Evolutionary conservation across 1,284 basidiomycete species (phyloP), one percentile per base, ranked within the genome.

Genomic region (Ganoderma boninense): DNA sequence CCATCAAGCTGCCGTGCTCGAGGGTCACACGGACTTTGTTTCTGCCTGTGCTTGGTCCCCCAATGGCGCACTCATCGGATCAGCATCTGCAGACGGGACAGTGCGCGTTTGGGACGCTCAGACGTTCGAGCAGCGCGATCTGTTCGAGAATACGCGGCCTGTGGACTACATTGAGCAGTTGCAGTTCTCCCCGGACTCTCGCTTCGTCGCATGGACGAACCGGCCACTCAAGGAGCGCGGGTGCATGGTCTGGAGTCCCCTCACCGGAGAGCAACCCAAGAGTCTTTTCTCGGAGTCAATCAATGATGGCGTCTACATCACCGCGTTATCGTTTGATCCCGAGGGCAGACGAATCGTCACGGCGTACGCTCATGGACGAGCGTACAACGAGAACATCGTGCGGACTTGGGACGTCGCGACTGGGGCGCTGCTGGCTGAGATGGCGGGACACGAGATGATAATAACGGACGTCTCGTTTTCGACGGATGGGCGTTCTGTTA

Each of bases 41-140:
- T 42, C 60, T n/a, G 11, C 38, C 23, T 43, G 35, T 38, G 29
- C 62, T 11, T 64, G 49, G 44, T 64, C 62, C 8, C 62, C 62
- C 26, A 44, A 64, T 42, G 44, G 44, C 5, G 62, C 26, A 42
- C 62, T 38, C 5, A 43, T 64, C 8, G 62, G 35, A 2, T 64
- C 62, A 5, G 62, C 62, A 1, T 64, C 62, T 49, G 35, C 29
- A 7, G 62, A 64, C 44, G 35, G 42, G 49, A 64, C 43, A 7
- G 10, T 64, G 20, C 26, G 62, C 44, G 62, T 64, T 18, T 64
- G 62, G 62, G 42, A 64, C 20, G 62, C 60, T 35, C 11, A 20
- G 54, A 57, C 29, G 32, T 57, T 57, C 54, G 54, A 57, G 29
- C 54, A 57, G 54, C 54, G 54, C 16, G 54, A 35, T 35, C 54